phyloP scores from a whole-genome alignment of 106 monocot species.

The Ottelia alismoides region DNA sequence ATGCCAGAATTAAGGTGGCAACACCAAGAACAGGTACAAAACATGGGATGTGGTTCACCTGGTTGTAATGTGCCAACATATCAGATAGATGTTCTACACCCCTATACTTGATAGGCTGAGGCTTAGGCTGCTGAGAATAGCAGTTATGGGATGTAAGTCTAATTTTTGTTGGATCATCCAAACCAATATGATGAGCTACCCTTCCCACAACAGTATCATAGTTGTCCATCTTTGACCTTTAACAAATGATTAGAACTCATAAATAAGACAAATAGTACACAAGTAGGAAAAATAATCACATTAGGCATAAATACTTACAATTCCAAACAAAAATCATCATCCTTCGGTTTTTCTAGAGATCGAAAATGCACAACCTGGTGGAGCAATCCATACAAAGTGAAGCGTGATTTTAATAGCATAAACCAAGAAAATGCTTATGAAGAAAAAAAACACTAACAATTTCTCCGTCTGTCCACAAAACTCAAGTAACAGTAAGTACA shows the following conservation, averaged over 20 bases:
- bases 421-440: too few species aligned
- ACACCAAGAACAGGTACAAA: not conserved
- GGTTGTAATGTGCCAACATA: slow-evolving; percentile 94
- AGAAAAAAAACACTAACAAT: too few species aligned
- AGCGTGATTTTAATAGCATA: not conserved
- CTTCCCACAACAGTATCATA: slow-evolving; percentile 95
- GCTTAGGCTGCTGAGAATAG: slow-evolving; percentile 98
- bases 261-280: not conserved
- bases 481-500: not conserved
- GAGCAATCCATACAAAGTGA: not conserved
- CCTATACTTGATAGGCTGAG: slow-evolving; percentile 90
- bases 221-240: slow-evolving; percentile 76
- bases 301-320: slow-evolving; percentile 34
- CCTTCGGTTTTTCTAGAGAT: slow-evolving; percentile 87
- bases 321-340: slow-evolving; percentile 87
- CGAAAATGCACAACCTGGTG: slow-evolving; percentile 94
- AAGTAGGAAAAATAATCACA: not conserved
- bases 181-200: slow-evolving; percentile 64
- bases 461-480: too few species aligned
- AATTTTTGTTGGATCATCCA: slow-evolving; percentile 95
- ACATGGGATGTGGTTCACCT: slow-evolving; percentile 27
- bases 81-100: slow-evolving; percentile 89
- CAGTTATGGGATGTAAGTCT: slow-evolving; percentile 96
- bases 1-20: too few species aligned
- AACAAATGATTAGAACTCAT: slow-evolving; percentile 1